Evolutionary conservation across 371 early-diverging fungal genomes (phyloP).

Genomic region (Cokeromyces recurvatus): DNA sequence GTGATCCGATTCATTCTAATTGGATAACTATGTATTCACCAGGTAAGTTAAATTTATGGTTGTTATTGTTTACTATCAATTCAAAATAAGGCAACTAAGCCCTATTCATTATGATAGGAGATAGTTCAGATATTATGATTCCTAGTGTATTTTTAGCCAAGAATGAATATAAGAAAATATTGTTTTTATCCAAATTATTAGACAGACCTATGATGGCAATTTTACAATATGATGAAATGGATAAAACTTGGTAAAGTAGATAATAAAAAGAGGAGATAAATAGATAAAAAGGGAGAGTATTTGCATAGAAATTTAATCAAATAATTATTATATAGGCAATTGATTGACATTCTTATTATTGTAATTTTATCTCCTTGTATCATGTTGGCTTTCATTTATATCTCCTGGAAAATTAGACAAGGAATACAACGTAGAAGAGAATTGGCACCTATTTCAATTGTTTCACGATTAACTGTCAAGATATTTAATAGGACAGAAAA

Average conservation of each 20-base stretch:
- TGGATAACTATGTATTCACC: constrained; percentile 88
- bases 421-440: constrained; percentile 54
- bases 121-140: constrained; percentile 68
- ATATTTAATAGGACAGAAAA: constrained; percentile 44
- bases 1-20: constrained; percentile 61
- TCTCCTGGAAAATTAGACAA: constrained; percentile 56
- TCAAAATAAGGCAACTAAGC: too few species aligned
- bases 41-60: constrained; percentile 30
- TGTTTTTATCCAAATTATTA: constrained; percentile 30
- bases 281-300: too few species aligned
- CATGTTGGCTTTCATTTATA: constrained; percentile 60
- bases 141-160: constrained; percentile 73
- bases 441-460: constrained; percentile 64
- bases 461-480: constrained; percentile 56
- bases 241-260: constrained; percentile 10
- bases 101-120: constrained; percentile 39
- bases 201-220: constrained; percentile 38
- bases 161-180: constrained; percentile 51
- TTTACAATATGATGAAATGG: constrained; percentile 12
- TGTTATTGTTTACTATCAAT: not conserved
- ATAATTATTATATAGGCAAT: constrained; percentile 24
- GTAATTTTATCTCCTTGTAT: constrained; percentile 21
- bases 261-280: not conserved
- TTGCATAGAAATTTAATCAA: too few species aligned
- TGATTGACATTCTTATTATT: constrained; percentile 21